Evolutionary conservation across 257 asterid species (phyloP), one percentile per base, ranked within the genome.

Genomic region (Fraxinus cuspidata): DNA sequence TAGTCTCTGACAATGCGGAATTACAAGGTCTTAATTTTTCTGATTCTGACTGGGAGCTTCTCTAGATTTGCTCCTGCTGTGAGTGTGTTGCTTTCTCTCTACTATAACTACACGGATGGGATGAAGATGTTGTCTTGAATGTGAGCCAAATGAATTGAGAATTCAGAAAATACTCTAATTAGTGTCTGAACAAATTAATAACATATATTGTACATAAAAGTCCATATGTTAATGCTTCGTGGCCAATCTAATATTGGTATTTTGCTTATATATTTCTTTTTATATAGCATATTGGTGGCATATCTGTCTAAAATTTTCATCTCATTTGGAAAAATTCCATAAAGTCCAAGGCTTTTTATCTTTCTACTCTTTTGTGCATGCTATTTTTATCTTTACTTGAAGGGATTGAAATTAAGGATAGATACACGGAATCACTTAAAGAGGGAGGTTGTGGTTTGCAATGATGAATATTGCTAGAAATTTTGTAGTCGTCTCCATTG

Each of bases 31-130:
- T 16, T 44, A 71, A 35, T 60, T 80, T 28, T 51, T 77, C 79
- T 63, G 90, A 86, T 38, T 70, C 85, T 27, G 88, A 84, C 58
- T 86, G 90, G 88, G 90, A 84, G 85, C 78, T 86, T 71, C 81
- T 86, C 29, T 86, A 76, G 76, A 58, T 28, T 2, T 38, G 31
- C 71, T 19, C 25, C 66, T 27, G 23, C 66, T n/a, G 73, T 69
- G 42, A 44, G 44, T 72, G 32, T 12, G 25, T n/a, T 29, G 77
- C 66, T 56, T 47, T 32, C 32, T 32, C 25, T 53, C 27, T 53
- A 53, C 64, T 53, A 18, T n/a, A 70, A 70, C 73, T 35, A 67
- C 1, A 77, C 67, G 40, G 12, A 38, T 53, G 63, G 77, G 77
- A 72, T 74, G 42, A 79, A 29, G 28, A 72, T 38, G 19, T 32